These are phyloP conservation scores for Chimonanthus praecox DNA, from an alignment of 164 flowering plant species.

Conservation along the genomic window DNA sequence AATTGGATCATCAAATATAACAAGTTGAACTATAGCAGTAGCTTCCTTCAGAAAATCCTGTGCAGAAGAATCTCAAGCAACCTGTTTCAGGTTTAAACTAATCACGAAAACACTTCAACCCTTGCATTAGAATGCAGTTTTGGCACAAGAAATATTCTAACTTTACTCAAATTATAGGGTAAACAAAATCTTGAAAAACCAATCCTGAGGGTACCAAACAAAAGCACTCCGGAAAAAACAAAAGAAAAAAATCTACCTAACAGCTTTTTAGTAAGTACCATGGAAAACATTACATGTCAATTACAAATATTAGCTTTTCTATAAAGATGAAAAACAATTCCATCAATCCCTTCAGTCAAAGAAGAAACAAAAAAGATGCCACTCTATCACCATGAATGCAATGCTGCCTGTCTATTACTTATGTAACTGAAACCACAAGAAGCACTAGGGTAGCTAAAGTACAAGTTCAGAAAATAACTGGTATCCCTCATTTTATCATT, in stretches of 20 bases:
- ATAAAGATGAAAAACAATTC: not conserved
- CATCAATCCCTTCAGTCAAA: not conserved
- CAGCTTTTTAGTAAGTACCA: not conserved
- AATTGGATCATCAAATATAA: constrained; percentile 86
- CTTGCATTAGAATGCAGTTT: constrained; percentile 8
- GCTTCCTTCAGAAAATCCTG: constrained; percentile 94
- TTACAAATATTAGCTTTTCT: not conserved
- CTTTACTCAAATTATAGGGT: constrained; percentile 6
- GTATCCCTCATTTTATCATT: too few relatives aligned
- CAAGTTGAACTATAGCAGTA: constrained; percentile 81
- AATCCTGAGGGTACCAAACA: too few relatives aligned
- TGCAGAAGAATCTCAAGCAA: constrained; percentile 78
- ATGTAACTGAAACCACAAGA: not conserved
- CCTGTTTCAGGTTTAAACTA: constrained; percentile 64
- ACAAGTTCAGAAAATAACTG: not conserved
- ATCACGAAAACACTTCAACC: constrained; percentile 27
- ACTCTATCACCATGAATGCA: not conserved
- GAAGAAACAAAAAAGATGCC: not conserved
- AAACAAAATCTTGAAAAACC: not conserved
- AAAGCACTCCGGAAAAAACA: not conserved
- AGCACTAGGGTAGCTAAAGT: not conserved
- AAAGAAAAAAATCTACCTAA: not conserved
- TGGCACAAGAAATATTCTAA: constrained; percentile 12
- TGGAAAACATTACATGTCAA: not conserved
- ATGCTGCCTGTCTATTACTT: not conserved